Conservation (phyloP, 192 early-diverging fungal genomes). For the Backusella westeae region DNA sequence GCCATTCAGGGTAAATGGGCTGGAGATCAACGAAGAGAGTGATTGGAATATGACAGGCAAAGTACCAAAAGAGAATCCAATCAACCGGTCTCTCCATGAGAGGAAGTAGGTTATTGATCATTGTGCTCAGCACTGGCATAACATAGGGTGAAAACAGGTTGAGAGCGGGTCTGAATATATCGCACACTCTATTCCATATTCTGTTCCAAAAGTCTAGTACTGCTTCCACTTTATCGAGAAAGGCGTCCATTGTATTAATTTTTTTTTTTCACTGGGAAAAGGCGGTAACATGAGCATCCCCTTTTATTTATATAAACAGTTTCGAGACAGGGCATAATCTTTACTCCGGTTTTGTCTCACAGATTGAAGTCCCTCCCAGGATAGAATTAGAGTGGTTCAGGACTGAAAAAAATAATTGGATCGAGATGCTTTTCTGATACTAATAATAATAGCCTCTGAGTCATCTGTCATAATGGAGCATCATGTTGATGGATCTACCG, state of each 20-base stretch:
- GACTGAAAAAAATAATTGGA: neutral
- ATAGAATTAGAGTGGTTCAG: neutral
- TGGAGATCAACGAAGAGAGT: constrained; percentile 60
- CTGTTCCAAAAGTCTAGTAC: neutral
- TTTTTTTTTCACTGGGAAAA: neutral
- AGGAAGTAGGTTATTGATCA: neutral
- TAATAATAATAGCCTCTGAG: no score
- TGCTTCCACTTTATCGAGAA: constrained; percentile 14
- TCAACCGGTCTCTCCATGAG: constrained; percentile 2
- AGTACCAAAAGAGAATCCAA: constrained; percentile 50
- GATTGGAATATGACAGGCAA: constrained; percentile 71
- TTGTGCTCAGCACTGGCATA: neutral
- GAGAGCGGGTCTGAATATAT: neutral
- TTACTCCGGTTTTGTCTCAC: neutral
- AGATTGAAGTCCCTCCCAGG: neutral
- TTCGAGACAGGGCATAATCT: neutral
- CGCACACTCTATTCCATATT: neutral
- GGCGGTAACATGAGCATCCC: neutral
- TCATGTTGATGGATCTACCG: no score
- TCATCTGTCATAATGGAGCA: no score
- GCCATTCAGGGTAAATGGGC: constrained; percentile 45
- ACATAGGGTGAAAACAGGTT: neutral
- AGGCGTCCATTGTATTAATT: neutral
- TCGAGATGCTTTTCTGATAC: no score
- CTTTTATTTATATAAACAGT: no score